Percentiles rank a stretch among this genome's conserved stretches.
Conservation (phyloP, 2,329 filamentous ascomycete genomes). For the Blastomyces silverae region DNA sequence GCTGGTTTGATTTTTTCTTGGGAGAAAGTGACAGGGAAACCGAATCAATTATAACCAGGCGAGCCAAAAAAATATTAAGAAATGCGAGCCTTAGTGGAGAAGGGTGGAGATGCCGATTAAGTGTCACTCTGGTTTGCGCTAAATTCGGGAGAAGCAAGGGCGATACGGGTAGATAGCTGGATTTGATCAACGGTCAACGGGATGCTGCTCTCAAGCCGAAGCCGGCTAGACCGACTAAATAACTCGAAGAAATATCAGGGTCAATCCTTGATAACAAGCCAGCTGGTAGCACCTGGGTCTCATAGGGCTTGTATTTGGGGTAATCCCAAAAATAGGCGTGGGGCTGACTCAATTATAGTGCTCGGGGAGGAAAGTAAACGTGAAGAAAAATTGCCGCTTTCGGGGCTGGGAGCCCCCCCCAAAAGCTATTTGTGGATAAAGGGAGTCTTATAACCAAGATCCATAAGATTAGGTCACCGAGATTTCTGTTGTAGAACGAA, state of each 20-base stretch:
- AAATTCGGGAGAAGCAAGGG: constrained; percentile 4
- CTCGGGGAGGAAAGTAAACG: neutral
- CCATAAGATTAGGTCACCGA: constrained; percentile 2
- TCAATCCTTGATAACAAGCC: constrained; percentile 2
- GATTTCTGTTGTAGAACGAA: constrained; percentile 1
- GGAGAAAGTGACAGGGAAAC: neutral
- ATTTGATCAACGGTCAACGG: constrained; percentile 10
- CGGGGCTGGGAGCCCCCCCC: neutral
- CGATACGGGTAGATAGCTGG: constrained; percentile 10
- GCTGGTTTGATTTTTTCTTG: neutral
- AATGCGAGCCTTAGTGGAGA: constrained; percentile 10
- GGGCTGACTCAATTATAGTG: constrained; percentile 3
- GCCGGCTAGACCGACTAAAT: constrained; percentile 2
- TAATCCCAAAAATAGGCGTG: constrained; percentile 1
- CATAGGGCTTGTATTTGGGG: constrained; percentile 13
- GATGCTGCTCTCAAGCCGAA: constrained; percentile 6
- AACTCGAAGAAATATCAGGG: constrained; percentile 12
- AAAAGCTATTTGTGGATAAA: neutral
- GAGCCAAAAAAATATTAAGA: constrained; percentile 7
- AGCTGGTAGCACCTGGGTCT: constrained; percentile 6
- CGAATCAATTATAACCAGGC: constrained; percentile 8
- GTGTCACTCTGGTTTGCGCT: constrained; percentile 9
- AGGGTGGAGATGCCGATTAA: constrained; percentile 12
- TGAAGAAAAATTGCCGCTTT: neutral
- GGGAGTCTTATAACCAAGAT: neutral